A percentile compares a stretch with the other conserved stretches of the same genome.
These are phyloP conservation scores for Viola odorata DNA, from an alignment of 345 rosid genomes.

Conservation along the genomic window DNA sequence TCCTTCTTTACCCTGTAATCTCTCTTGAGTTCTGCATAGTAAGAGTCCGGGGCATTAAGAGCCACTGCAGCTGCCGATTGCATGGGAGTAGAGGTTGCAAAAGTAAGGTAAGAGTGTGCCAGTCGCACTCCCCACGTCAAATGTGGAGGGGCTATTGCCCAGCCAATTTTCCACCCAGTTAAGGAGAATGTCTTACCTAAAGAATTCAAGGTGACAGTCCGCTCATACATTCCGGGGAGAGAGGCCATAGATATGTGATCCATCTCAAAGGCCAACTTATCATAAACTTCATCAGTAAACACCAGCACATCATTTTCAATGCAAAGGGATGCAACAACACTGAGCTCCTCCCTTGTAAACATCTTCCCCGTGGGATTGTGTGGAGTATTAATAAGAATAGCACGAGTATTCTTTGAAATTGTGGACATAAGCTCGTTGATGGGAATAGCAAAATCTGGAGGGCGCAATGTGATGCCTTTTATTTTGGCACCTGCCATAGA, in stretches of 20 bases:
- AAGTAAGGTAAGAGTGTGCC: conserved; percentile 89
- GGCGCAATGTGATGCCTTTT: conserved; percentile 66
- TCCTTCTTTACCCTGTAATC: conserved; percentile 76
- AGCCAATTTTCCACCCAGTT: conserved; percentile 98
- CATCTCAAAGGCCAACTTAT: conserved; percentile 82
- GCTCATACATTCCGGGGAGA: conserved; percentile 88
- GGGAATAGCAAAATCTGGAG: conserved; percentile 73
- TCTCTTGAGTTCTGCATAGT: conserved; percentile 61
- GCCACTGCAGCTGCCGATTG: conserved; percentile 74
- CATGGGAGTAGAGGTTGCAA: conserved; percentile 79
- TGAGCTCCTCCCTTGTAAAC: conserved; percentile 75
- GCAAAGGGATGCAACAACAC: conserved; percentile 65
- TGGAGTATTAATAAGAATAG: conserved; percentile 80
- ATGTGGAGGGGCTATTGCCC: conserved; percentile 94
- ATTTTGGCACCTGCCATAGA: conserved; percentile 96
- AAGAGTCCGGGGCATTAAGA: conserved; percentile 74
- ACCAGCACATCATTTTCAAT: conserved; percentile 81
- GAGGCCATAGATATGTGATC: conserved; percentile 93
- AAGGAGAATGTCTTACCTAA: conserved; percentile 89
- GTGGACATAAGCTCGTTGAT: conserved; percentile 69
- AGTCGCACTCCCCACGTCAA: conserved; percentile 85
- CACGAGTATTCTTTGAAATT: conserved; percentile 66
- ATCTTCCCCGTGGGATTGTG: conserved; percentile 96
- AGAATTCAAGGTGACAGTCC: conserved; percentile 88
- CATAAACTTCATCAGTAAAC: conserved; percentile 85